Percentiles rank a stretch among this genome's conserved stretches.
These are phyloP conservation scores for Colletotrichum sp. DNA, from an alignment of 2,329 filamentous ascomycete species.

Conservation along the genomic window DNA sequence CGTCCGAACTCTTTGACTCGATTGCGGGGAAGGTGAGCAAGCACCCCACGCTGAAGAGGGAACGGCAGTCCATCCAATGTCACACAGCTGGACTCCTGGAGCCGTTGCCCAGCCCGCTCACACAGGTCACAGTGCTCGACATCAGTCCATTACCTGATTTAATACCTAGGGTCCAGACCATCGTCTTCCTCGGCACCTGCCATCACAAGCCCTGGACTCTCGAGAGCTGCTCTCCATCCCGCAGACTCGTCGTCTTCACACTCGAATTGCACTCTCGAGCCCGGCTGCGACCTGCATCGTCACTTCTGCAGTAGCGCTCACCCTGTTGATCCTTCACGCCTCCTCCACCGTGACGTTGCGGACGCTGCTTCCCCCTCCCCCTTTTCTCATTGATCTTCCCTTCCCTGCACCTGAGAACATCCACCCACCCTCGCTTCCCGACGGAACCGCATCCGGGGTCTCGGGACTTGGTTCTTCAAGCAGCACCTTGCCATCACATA, in stretches of 20 bases:
- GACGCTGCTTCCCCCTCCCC: not conserved
- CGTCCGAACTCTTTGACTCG: not conserved
- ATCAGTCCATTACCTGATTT: not conserved
- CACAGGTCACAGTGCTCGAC: not conserved
- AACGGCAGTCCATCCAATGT: not conserved
- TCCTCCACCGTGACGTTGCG: not conserved
- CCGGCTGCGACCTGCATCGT: not conserved
- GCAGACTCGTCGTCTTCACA: not conserved
- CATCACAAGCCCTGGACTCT: not conserved
- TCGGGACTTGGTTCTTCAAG: not conserved
- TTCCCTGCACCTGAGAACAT: not conserved
- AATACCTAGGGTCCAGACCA: not conserved
- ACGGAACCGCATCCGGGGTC: not conserved
- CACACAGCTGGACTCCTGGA: not conserved
- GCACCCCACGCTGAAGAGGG: not conserved
- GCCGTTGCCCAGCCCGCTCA: not conserved
- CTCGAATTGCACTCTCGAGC: not conserved
- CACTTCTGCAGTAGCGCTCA: not conserved
- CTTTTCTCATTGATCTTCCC: not conserved
- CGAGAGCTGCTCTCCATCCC: not conserved
- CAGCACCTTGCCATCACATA: not conserved
- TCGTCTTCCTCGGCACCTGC: not conserved
- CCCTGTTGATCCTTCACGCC: slow-evolving; percentile 3
- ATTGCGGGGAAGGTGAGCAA: not conserved
- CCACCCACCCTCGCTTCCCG: slow-evolving; percentile 12